Evolutionary conservation across 148 eudicot species (phyloP).

Genomic region (Camellia granthamiana): DNA sequence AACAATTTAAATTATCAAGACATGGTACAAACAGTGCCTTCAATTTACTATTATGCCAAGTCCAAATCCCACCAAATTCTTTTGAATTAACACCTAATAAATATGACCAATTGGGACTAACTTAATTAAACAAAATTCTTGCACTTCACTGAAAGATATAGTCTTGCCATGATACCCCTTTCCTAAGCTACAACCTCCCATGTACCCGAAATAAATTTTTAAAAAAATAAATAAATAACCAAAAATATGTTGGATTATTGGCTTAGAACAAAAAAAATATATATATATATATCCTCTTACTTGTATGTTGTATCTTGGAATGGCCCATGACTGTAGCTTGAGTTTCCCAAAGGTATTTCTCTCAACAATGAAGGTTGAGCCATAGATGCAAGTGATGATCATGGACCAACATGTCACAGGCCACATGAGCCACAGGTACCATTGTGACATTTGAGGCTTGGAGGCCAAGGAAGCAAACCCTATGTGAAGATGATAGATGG

Average conservation of each 20-base stretch:
- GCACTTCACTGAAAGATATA: too few relatives aligned
- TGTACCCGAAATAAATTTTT: too few relatives aligned
- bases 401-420: conserved; percentile 36
- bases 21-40: too few relatives aligned
- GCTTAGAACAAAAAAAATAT: not conserved
- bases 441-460: conserved; percentile 27
- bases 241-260: too few relatives aligned
- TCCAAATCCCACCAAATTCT: too few relatives aligned
- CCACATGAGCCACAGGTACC: conserved; percentile 39
- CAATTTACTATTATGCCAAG: too few relatives aligned
- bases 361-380: conserved; percentile 29
- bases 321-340: conserved; percentile 47
- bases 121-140: too few relatives aligned
- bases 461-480: conserved; percentile 45
- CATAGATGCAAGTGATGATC: conserved; percentile 26
- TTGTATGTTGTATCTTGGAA: conserved; percentile 46
- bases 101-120: too few relatives aligned
- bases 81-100: too few relatives aligned
- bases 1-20: too few relatives aligned
- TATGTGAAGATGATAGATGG: conserved; percentile 35
- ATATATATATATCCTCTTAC: conserved; percentile 18
- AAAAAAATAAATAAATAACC: not conserved
- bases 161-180: too few relatives aligned
- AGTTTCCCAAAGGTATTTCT: conserved; percentile 42
- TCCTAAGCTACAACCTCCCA: too few relatives aligned